Evolutionary conservation across 2,329 filamentous ascomycete genomes (phyloP).

Genomic region (Fusarium goolgardi): DNA sequence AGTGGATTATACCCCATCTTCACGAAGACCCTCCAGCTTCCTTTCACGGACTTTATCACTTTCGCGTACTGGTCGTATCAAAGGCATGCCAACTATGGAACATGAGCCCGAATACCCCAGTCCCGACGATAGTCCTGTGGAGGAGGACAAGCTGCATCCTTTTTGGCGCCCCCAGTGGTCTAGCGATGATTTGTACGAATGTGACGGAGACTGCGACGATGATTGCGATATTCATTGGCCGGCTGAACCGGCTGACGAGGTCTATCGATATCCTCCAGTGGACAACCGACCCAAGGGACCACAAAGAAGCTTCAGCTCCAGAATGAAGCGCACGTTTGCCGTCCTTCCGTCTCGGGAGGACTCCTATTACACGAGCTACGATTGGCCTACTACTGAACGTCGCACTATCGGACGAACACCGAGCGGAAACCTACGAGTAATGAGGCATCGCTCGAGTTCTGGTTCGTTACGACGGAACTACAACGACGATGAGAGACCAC

Average conservation of each 20-base stretch:
- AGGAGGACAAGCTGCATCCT: constrained; percentile 68
- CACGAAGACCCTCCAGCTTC: constrained; percentile 57
- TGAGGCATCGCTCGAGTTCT: constrained; percentile 63
- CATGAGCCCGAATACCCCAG: constrained; percentile 55
- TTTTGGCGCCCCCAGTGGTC: constrained; percentile 69
- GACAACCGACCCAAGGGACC: constrained; percentile 61
- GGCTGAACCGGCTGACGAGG: constrained; percentile 54
- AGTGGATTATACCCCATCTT: constrained; percentile 55
- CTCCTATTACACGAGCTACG: constrained; percentile 46
- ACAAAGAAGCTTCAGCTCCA: constrained; percentile 63
- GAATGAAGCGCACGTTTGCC: constrained; percentile 69
- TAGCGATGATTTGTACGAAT: constrained; percentile 48
- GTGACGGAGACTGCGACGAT: constrained; percentile 49
- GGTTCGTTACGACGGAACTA: constrained; percentile 54
- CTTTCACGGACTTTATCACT: constrained; percentile 66
- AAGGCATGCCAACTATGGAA: constrained; percentile 46
- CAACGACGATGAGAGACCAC: constrained; percentile 50
- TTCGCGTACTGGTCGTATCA: constrained; percentile 53
- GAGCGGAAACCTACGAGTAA: constrained; percentile 70
- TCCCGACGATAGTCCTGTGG: constrained; percentile 59
- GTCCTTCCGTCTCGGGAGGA: constrained; percentile 65
- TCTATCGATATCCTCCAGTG: constrained; percentile 61
- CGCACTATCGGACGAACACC: constrained; percentile 69
- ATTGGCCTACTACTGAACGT: constrained; percentile 59
- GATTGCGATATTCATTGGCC: constrained; percentile 39